Percentiles rank a stretch among this genome's conserved stretches.
Conservation (phyloP, 257 asterid genomes). For the Nicotiana paniculata region DNA sequence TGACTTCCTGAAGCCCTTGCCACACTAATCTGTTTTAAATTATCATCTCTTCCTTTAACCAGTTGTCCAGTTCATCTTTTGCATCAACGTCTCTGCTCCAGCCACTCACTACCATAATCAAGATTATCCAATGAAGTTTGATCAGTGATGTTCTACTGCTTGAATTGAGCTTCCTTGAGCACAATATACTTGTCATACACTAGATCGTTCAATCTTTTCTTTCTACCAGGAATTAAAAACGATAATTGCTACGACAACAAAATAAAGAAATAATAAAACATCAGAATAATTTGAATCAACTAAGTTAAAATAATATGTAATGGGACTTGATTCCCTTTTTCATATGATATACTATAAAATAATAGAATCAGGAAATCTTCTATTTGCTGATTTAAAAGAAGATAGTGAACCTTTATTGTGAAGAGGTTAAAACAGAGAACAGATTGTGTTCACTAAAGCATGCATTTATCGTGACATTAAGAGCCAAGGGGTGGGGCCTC, state of each 20-base stretch:
- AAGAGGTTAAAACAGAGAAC: not conserved
- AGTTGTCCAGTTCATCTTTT: not conserved
- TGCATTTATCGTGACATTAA: too few species aligned
- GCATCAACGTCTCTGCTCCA: not conserved
- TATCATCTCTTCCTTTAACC: not conserved
- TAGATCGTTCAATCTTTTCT: not conserved
- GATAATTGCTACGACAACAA: not conserved
- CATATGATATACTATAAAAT: not conserved
- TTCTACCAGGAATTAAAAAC: not conserved
- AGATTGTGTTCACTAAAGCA: not conserved
- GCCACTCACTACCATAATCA: not conserved
- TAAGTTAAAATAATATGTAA: not conserved
- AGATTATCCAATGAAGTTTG: not conserved
- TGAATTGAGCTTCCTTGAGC: not conserved
- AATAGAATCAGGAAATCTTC: too few species aligned
- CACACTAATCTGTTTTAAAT: not conserved
- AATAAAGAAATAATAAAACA: not conserved
- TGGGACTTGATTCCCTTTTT: not conserved
- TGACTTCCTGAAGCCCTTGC: not conserved
- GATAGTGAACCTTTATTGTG: too few species aligned
- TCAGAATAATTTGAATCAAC: not conserved
- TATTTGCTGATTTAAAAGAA: not conserved
- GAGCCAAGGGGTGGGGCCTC: not conserved
- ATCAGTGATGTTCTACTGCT: not conserved
- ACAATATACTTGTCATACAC: not conserved